phyloP scores from a whole-genome alignment of 2,329 filamentous ascomycete genomes.

The Aspergillus quadricinctus region DNA sequence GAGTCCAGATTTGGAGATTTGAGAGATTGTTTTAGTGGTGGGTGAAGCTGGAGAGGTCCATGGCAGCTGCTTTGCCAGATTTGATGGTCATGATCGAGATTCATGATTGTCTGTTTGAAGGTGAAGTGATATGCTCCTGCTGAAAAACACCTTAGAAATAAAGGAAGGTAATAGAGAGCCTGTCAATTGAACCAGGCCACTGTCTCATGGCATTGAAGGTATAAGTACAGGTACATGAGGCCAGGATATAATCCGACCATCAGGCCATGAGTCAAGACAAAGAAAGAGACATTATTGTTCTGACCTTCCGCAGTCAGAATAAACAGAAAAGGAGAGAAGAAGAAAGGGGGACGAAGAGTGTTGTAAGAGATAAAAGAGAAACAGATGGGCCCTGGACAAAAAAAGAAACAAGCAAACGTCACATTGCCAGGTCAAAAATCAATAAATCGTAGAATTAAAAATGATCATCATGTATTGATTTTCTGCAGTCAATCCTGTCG shows the following conservation, averaged over 20 bases:
- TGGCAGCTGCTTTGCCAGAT: neutral
- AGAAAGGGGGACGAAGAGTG: neutral
- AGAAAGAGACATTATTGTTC: neutral
- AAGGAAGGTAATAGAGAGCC: neutral
- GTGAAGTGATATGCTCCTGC: neutral
- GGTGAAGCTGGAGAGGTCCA: conserved; percentile 2
- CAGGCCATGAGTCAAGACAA: neutral
- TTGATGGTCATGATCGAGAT: neutral
- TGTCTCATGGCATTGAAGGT: neutral
- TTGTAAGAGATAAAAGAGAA: conserved; percentile 1
- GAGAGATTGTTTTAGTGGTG: neutral
- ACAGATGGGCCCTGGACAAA: conserved; percentile 1
- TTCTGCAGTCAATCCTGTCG: neutral
- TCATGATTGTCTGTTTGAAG: neutral
- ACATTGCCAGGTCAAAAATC: neutral
- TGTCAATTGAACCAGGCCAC: neutral
- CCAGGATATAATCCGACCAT: neutral
- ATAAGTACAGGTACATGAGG: neutral
- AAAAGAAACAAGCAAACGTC: neutral
- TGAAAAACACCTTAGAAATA: neutral
- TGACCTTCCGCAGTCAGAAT: neutral
- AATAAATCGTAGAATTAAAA: neutral
- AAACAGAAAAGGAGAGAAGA: neutral
- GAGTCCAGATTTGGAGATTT: neutral
- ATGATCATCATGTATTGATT: neutral